Evolutionary conservation across 225 moss, liverwort and hornwort species (phyloP).

Genomic region (Pseudoscleropodium purum): DNA sequence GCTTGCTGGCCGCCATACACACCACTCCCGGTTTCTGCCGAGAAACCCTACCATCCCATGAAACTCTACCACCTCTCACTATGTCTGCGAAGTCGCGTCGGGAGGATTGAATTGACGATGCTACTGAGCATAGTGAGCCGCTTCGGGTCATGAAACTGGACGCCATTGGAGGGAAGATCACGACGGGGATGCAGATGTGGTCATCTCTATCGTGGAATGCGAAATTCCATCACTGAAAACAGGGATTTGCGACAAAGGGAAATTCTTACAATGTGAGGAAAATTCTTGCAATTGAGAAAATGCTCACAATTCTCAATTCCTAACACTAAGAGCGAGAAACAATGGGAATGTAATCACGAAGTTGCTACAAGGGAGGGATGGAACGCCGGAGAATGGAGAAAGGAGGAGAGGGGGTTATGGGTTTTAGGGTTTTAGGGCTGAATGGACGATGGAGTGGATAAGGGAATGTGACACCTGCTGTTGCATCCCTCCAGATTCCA

Average conservation of each 20-base stretch:
- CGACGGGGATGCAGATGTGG: background rate
- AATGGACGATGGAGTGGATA: background rate
- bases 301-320: background rate
- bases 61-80: background rate
- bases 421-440: background rate
- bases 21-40: constrained; percentile 19
- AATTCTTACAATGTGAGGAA: background rate
- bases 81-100: background rate
- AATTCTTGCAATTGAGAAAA: background rate
- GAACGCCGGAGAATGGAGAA: background rate
- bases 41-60: background rate
- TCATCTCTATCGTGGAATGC: background rate
- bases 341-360: background rate
- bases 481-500: too few species aligned
- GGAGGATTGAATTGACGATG: background rate
- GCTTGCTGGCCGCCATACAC: constrained; percentile 48
- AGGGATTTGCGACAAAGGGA: background rate
- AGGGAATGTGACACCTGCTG: too few species aligned
- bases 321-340: background rate
- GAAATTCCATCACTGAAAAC: background rate
- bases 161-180: background rate
- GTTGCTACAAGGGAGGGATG: background rate
- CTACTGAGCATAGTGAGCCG: background rate
- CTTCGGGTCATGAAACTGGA: background rate
- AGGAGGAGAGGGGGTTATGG: background rate